phyloP scores from a whole-genome alignment of 192 early-diverging fungal genomes.

The Backusella parvicylindrica region DNA sequence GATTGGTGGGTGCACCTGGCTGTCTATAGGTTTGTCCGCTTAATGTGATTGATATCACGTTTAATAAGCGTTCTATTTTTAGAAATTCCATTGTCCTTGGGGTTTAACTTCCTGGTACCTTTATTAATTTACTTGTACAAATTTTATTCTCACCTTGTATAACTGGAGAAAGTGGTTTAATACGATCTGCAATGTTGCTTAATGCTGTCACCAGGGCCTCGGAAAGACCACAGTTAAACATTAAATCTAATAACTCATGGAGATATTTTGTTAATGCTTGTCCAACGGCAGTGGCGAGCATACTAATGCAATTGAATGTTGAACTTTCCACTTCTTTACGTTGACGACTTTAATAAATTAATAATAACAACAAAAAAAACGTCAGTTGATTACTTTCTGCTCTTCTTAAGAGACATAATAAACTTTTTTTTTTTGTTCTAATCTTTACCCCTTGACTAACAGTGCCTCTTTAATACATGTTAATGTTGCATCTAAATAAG shows the following conservation, averaged over 20 bases:
- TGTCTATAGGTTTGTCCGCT: conserved; percentile 77
- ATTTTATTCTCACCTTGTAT: conserved; percentile 69
- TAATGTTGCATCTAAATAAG: conserved; percentile 76
- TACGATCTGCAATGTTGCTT: conserved; percentile 73
- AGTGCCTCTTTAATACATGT: conserved; percentile 75
- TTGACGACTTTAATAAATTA: conserved; percentile 30
- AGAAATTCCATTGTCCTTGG: background rate
- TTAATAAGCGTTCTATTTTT: conserved; percentile 71
- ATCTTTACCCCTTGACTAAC: conserved; percentile 57
- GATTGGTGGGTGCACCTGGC: conserved; percentile 60
- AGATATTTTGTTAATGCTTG: conserved; percentile 85
- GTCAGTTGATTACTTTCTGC: background rate
- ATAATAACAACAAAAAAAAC: background rate
- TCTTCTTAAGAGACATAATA: too few species aligned
- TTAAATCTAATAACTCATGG: conserved; percentile 84
- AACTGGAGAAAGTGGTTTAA: conserved; percentile 74
- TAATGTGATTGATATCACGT: conserved; percentile 84
- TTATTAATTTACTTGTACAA: background rate
- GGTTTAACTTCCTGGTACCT: background rate
- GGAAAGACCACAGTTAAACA: conserved; percentile 88
- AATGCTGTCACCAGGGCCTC: conserved; percentile 79
- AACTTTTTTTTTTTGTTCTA: background rate
- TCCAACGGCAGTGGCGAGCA: conserved; percentile 88
- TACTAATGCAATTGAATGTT: conserved; percentile 82
- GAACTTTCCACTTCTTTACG: conserved; percentile 56